Base-by-base conservation (phyloP, 441 rosid species). In the Gossypium schwendimanii region DNA sequence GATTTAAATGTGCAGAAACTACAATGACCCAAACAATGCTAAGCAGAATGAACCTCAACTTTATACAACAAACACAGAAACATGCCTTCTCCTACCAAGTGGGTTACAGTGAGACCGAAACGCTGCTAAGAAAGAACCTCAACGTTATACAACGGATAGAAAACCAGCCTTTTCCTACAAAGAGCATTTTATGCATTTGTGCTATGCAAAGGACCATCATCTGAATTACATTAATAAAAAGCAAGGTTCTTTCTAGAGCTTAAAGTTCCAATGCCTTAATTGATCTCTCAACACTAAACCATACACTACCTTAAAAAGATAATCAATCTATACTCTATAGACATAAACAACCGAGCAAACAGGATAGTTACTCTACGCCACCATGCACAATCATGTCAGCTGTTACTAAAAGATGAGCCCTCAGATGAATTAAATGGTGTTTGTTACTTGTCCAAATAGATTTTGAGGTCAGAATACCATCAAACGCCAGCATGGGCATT, bases 1-100 rank as follows among this genome's bases (percentile, higher is more conserved):
- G 41, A 81, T 14, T 63, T 60, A 72, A 69, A 71, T 58, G 12
- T 8, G 41, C 55, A 54, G 44, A 47, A 9, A 33, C 61, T 61
- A 62, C 10, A 59, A 50, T 28, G 60, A 28, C 4, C 36, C 60
- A 67, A 26, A 67, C 7, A 2, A 7, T 15, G 44, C 45, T 26
- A 26, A 50, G 15, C 52, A 67, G 45, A 26, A 67, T 50, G 23
- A 47, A 49, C n/a, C 41, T 31, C 57, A 28, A 28, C 15, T 3
- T 18, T 10, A 28, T 50, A 68, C 71, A 50, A 28, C 59, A 68
- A 50, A 50, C 26, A 28, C 17, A 28, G 4, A 47, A n/a, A 31
- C 26, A 9, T 28, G 64, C 64, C 60, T 28, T 68, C 14, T 45
- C 71, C 15, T 4, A 26, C 45, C 11, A 26, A 67, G 45, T 26